Base-by-base conservation (phyloP, 768 basidiomycete species). In the Tephrocybe sp. region DNA sequence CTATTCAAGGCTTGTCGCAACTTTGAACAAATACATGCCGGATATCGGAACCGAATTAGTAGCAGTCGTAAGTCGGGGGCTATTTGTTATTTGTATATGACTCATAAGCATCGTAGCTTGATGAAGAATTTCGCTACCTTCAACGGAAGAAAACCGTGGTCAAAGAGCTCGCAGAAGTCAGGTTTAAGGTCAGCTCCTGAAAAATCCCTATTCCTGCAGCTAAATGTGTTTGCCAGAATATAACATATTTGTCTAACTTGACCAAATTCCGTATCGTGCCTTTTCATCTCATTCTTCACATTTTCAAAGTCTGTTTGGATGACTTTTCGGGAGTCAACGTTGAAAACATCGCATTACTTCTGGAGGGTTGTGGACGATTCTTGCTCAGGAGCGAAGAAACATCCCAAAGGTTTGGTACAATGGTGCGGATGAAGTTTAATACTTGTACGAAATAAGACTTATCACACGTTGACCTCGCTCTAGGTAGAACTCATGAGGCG, bases 221-320 rank as follows among this genome's bases (percentile, higher is more conserved):
- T 50, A 25, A 39, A 24, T 3, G 17, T 8, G 24, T 33, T 34
- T 33, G n/a, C 12, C 54, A 98, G 93, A 99, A 98, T 63, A 80
- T 91, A 20, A 78, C 83, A 11, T 99, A 88, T 71, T 68, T 94
- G 50, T 88, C 91, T 4, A 96, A 89, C 67, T 72, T 99, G 60
- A 95, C 95, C n/a, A 99, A 99, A 69, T 98, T 98, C 68, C 76
- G 81, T 33, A 84, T 98, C 18, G 90, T 98, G 7, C 94, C 93
- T 24, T 73, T 86, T 3, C 94, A 98, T 66, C 76, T 96, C 50
- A 93, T 98, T 61, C 73, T 99, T 41, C 95, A 98, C 66, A 88
- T 93, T 60, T 90, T 96, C 76, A 98, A 98, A 81, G 93, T 96
- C 45, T 96, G 92, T 68, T 73, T 98, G 61, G 96, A 98, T 64